These are phyloP conservation scores for Alternaria metachromatica DNA, from an alignment of 2,329 filamentous ascomycete species.

Conservation along the genomic window DNA sequence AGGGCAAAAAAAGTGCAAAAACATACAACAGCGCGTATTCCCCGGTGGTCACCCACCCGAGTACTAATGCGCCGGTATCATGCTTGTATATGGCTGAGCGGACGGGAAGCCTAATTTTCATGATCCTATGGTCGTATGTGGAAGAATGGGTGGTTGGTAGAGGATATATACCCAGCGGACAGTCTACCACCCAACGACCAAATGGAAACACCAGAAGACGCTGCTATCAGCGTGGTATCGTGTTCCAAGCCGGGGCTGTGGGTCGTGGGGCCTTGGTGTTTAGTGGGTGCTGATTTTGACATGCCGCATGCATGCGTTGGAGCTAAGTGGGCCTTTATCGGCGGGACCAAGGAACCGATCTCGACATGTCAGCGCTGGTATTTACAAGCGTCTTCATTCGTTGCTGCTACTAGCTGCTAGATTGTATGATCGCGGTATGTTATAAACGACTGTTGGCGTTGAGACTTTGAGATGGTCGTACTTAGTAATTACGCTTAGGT, in stretches of 20 bases:
- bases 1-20: neutral
- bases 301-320: neutral
- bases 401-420: neutral
- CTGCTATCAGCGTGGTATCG: fast-evolving
- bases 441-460: neutral
- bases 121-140: neutral
- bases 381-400: neutral
- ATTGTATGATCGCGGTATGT: neutral
- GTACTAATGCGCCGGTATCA: neutral
- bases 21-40: neutral
- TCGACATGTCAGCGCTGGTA: neutral
- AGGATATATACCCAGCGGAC: fast-evolving
- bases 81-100: neutral
- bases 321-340: neutral
- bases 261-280: neutral
- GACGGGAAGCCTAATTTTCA: neutral
- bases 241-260: neutral
- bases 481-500: neutral
- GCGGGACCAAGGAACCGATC: neutral
- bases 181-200: fast-evolving
- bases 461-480: neutral
- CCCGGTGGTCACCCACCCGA: neutral
- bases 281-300: neutral
- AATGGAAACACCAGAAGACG: fast-evolving
- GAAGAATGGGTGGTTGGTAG: fast-evolving